Conservation (phyloP, 1,284 basidiomycete species). For the Coniferiporia sulphurascens region DNA sequence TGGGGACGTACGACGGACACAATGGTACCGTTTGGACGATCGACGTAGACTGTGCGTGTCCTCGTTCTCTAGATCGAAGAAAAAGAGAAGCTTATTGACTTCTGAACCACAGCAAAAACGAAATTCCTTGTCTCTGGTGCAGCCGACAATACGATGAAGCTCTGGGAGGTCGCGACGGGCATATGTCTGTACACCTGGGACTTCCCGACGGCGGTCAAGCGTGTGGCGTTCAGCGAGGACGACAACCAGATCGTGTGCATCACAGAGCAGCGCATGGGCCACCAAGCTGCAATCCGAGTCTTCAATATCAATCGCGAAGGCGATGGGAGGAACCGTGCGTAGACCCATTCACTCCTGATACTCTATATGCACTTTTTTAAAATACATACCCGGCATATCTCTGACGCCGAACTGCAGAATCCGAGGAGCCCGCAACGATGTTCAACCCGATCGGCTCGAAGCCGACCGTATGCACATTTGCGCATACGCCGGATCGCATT, state of each 20-base stretch:
- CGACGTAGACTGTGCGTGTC: conserved; percentile 85
- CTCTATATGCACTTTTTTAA: neutral
- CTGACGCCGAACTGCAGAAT: conserved; percentile 45
- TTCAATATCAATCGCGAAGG: conserved; percentile 83
- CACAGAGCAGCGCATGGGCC: conserved; percentile 95
- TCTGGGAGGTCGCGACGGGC: conserved; percentile 90
- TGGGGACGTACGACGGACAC: conserved; percentile 96
- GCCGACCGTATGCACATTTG: conserved; percentile 93
- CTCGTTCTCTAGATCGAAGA: neutral
- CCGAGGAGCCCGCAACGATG: conserved; percentile 67
- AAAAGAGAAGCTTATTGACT: conserved; percentile 12
- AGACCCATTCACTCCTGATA: neutral
- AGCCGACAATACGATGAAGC: conserved; percentile 86
- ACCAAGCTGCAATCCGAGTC: conserved; percentile 82
- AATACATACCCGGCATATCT: neutral
- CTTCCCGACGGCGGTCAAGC: conserved; percentile 96
- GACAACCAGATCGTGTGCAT: conserved; percentile 86
- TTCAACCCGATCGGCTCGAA: conserved; percentile 93
- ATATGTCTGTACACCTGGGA: conserved; percentile 94
- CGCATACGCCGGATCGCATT: conserved; percentile 74
- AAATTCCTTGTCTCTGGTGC: conserved; percentile 85
- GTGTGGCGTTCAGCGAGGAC: conserved; percentile 88
- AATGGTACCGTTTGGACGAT: conserved; percentile 97
- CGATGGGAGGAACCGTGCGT: conserved; percentile 72
- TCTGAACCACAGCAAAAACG: conserved; percentile 60